phyloP scores from a whole-genome alignment of 2,329 filamentous ascomycete genomes.

The Exophiala phaeomuriformis region DNA sequence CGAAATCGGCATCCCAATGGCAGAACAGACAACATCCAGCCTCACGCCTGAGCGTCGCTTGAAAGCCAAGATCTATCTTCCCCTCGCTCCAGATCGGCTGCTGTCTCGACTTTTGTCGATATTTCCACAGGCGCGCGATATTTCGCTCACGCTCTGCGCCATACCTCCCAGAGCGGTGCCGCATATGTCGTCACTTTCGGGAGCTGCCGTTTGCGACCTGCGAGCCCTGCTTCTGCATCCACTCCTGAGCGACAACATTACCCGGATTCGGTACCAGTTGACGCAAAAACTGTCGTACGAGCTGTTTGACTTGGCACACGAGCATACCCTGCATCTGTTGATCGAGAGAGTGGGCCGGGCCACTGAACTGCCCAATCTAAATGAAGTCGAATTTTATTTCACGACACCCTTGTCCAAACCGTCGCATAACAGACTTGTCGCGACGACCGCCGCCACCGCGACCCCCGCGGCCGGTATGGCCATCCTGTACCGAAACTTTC shows the following conservation, averaged over 20 bases:
- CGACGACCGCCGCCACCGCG: background rate
- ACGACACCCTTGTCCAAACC: background rate
- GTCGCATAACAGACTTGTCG: background rate
- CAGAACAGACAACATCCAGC: background rate
- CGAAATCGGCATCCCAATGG: slow-evolving; percentile 1
- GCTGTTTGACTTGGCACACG: background rate
- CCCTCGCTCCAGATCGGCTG: background rate
- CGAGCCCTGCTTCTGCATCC: slow-evolving; percentile 2
- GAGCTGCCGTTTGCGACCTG: background rate
- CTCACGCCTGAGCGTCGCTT: background rate
- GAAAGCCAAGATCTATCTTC: slow-evolving; percentile 1
- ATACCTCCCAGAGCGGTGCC: background rate
- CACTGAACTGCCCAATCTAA: slow-evolving; percentile 1
- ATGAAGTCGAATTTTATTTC: slow-evolving; percentile 1
- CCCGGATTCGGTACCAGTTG: background rate
- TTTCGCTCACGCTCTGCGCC: background rate
- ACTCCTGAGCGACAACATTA: slow-evolving; percentile 1
- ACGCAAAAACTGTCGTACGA: background rate
- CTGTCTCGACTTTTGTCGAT: background rate
- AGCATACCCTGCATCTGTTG: background rate
- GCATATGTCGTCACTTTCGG: background rate
- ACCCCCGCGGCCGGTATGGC: background rate
- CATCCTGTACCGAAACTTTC: background rate
- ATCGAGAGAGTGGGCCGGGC: background rate
- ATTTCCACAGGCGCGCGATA: background rate